These are phyloP conservation scores for Exutisphaerella laricina DNA, from an alignment of 2,329 filamentous ascomycete genomes.

Conservation along the genomic window DNA sequence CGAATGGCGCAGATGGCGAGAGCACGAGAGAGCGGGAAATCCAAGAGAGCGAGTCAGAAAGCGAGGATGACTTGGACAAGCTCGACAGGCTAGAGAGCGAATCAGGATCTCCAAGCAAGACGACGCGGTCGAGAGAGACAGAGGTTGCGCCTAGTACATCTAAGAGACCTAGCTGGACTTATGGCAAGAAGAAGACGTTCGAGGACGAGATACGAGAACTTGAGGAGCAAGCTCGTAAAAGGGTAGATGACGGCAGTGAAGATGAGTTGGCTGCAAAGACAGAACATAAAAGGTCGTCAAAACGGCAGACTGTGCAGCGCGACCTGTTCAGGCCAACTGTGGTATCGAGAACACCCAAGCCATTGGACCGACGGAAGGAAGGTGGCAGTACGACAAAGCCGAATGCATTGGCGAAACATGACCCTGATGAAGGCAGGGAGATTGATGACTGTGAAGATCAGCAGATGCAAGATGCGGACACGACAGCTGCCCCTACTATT, in stretches of 20 bases:
- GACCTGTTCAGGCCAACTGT: background rate
- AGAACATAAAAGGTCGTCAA: slow-evolving; percentile 5
- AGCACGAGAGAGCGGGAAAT: background rate
- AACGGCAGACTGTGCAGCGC: background rate
- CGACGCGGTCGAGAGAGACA: background rate
- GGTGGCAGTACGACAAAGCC: background rate
- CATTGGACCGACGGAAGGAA: slow-evolving; percentile 13
- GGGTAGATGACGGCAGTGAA: slow-evolving; percentile 20
- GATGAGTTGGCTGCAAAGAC: slow-evolving; percentile 14
- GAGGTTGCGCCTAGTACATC: background rate
- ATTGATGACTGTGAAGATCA: slow-evolving; percentile 6
- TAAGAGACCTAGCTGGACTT: slow-evolving; percentile 4
- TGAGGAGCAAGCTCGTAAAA: slow-evolving; percentile 22
- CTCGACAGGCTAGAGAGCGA: background rate
- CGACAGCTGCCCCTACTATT: background rate
- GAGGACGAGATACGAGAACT: slow-evolving; percentile 32
- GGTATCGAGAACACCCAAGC: slow-evolving; percentile 5
- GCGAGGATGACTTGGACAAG: slow-evolving; percentile 3
- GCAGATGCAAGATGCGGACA: background rate
- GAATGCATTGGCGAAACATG: background rate
- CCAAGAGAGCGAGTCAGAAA: background rate
- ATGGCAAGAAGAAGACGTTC: slow-evolving; percentile 28
- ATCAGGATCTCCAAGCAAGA: background rate
- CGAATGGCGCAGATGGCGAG: background rate
- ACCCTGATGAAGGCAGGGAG: background rate